These are phyloP conservation scores for Xylaria sp. DNA, from an alignment of 2,329 filamentous ascomycete species.

Conservation along the genomic window DNA sequence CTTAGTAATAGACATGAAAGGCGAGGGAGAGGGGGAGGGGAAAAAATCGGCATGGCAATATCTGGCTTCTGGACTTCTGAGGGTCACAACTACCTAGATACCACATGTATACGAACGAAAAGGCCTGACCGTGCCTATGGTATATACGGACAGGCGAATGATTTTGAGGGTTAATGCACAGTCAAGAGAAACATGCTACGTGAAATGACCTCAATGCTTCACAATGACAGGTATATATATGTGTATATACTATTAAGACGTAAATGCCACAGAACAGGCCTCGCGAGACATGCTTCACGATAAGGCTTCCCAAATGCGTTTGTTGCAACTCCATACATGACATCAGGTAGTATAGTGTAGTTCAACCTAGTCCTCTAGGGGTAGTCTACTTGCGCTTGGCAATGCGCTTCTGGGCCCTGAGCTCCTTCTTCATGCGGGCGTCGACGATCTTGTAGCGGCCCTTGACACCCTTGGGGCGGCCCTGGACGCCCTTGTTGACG, in stretches of 20 bases:
- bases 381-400: slow-evolving; percentile 70
- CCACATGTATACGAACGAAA: not conserved
- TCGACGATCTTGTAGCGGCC: slow-evolving; percentile 98
- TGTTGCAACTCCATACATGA: no score
- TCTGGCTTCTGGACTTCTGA: not conserved
- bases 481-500: slow-evolving; percentile 80
- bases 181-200: no score
- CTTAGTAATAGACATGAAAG: not conserved
- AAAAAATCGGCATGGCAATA: not conserved
- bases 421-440: slow-evolving; percentile 93
- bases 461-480: slow-evolving; percentile 88
- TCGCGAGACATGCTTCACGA: no score
- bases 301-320: no score
- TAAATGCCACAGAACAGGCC: no score
- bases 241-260: no score
- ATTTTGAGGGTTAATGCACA: no score
- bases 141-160: no score
- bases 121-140: not conserved
- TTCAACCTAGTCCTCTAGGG: slow-evolving; percentile 33
- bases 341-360: not conserved
- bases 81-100: not conserved
- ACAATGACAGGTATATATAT: no score
- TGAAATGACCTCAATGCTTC: no score
- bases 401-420: slow-evolving; percentile 79
- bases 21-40: not conserved